Base-by-base conservation (phyloP, 495 filamentous ascomycete species). In the Penicillium fimorum region DNA sequence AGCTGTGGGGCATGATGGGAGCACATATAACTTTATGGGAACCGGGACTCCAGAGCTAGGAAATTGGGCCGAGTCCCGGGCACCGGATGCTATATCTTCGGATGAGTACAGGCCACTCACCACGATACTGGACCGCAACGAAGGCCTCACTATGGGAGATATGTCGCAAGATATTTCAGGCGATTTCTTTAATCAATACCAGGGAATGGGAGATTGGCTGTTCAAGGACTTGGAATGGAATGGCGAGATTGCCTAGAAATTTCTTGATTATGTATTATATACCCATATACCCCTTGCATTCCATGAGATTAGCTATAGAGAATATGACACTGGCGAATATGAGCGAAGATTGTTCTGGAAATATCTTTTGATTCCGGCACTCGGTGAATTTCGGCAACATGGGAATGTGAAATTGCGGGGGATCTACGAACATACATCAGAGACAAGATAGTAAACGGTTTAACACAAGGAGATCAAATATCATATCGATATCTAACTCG, bases 191-290 rank as follows among this genome's bases (percentile, higher is more conserved):
- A 56, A 57, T 47, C 60, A 63, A 38, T 63, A 63, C n/a, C 57
- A 60, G 45, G 60, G 60, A 3, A 63, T 63, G 57, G 60, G 60
- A 13, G 57, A 60, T 35, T 63, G 60, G 60, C 45, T 60, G 10
- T 60, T 64, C 10, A 61, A 52, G 27, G 58, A 61, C 22, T 18
- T 61, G 49, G 46, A 64, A 20, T 64, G 58, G 53, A 51, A 49
- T 38, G 50, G 53, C 24, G 61, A 64, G 3, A 27, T 48, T 17
- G 5, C 50, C 24, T 62, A 37, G 50, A 52, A 50, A 25, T 46
- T 41, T 47, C 47, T 35, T 27, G 40, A 55, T n/a, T 58, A 47
- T 25, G 20, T 4, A 44, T 11, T 15, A 35, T 15, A 12, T 35
- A 35, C 13, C 5, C 13, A 35, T 15, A 5, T 15, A 35, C 33